These are phyloP conservation scores for Amylostereum areolatum DNA, from an alignment of 1,284 basidiomycete genomes.

Conservation along the genomic window DNA sequence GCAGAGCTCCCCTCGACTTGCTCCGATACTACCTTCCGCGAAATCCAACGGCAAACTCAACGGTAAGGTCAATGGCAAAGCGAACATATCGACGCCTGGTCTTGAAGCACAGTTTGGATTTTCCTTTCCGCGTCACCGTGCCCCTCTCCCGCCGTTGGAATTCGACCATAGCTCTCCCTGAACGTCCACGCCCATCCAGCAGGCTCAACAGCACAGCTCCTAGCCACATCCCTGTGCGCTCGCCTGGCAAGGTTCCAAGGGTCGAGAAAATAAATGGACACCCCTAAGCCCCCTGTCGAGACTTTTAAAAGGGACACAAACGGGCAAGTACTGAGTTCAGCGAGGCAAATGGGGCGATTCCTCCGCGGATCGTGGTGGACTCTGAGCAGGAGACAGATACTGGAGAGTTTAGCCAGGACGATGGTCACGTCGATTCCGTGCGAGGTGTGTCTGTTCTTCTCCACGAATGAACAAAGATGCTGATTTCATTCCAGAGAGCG, in stretches of 20 bases:
- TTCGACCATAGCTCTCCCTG: constrained; percentile 26
- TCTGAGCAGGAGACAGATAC: constrained; percentile 11
- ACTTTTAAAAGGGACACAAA: constrained; percentile 21
- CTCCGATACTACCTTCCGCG: too few relatives aligned
- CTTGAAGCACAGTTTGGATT: constrained; percentile 33
- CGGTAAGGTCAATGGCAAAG: constrained; percentile 1
- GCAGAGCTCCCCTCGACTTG: constrained; percentile 1
- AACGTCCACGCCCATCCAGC: constrained; percentile 17
- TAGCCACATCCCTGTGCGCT: constrained; percentile 42
- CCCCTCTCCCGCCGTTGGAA: constrained; percentile 33
- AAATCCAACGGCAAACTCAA: too few relatives aligned
- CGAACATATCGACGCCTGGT: constrained; percentile 14
- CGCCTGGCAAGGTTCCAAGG: constrained; percentile 20
- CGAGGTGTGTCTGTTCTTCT: constrained; percentile 23
- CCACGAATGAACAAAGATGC: not conserved
- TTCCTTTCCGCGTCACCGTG: constrained; percentile 29
- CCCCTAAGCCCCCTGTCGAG: constrained; percentile 8
- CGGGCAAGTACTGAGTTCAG: constrained; percentile 23
- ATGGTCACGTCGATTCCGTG: constrained; percentile 23
- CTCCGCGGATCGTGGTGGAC: constrained; percentile 16
- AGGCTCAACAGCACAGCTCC: not conserved
- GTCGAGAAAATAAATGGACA: constrained; percentile 5
- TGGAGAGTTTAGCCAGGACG: constrained; percentile 12
- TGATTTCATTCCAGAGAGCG: constrained; percentile 26
- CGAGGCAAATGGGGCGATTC: constrained; percentile 22